phyloP scores from a whole-genome alignment of 2,329 filamentous ascomycete species.

The Hirsutella rhossiliensis region DNA sequence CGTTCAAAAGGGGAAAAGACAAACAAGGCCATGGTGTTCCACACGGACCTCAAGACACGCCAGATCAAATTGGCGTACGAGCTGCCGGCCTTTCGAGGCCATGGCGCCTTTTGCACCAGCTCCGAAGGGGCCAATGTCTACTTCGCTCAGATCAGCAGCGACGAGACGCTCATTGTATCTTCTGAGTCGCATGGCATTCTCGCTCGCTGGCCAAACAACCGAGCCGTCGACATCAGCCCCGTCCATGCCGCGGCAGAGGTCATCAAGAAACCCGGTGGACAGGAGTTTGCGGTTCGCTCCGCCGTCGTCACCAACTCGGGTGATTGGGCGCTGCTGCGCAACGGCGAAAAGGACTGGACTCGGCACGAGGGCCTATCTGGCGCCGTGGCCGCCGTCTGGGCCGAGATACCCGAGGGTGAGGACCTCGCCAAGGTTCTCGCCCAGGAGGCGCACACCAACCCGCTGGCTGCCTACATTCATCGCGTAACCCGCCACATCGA shows the following conservation, averaged over 20 bases:
- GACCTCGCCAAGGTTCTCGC: conserved; percentile 70
- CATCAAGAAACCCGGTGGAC: conserved; percentile 50
- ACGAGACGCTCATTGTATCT: conserved; percentile 62
- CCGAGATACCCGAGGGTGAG: conserved; percentile 61
- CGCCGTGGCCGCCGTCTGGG: conserved; percentile 68
- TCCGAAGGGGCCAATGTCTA: conserved; percentile 72
- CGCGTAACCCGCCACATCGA: conserved; percentile 69
- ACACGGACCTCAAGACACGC: conserved; percentile 60
- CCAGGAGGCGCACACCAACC: conserved; percentile 73
- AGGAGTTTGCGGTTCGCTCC: conserved; percentile 65
- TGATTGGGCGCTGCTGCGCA: conserved; percentile 75
- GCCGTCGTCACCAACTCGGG: conserved; percentile 55
- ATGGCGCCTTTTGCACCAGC: conserved; percentile 68
- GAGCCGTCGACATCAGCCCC: conserved; percentile 29
- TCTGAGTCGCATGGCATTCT: conserved; percentile 68
- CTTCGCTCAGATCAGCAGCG: conserved; percentile 70
- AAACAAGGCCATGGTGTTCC: conserved; percentile 78
- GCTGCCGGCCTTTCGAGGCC: conserved; percentile 57
- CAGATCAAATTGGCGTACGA: conserved; percentile 68
- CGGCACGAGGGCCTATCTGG: conserved; percentile 74
- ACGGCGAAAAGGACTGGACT: conserved; percentile 70
- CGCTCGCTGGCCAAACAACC: conserved; percentile 56
- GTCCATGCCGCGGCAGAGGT: conserved; percentile 72
- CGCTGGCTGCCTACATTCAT: conserved; percentile 74
- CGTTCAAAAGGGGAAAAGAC: conserved; percentile 43